Conservation (phyloP, 768 basidiomycete species). For the Lentinus tigrinus region DNA sequence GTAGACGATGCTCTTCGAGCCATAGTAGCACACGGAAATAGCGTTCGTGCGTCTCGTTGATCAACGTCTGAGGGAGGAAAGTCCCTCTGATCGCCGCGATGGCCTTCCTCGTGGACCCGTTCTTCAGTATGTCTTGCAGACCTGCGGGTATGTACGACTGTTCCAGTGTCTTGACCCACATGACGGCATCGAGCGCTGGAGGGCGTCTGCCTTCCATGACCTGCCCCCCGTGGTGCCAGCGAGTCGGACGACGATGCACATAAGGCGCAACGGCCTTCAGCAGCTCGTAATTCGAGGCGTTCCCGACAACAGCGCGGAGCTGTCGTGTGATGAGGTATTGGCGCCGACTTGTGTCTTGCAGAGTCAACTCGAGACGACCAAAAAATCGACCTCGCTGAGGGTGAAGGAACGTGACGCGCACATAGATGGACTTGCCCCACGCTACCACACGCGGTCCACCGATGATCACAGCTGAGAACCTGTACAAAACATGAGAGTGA, state of each 20-base stretch:
- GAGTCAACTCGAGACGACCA: conserved; percentile 51
- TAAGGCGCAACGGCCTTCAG: conserved; percentile 49
- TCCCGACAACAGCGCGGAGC: conserved; percentile 48
- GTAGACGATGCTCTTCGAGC: neutral
- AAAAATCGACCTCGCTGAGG: conserved; percentile 42
- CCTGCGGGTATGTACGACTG: conserved; percentile 12
- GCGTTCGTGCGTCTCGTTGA: neutral
- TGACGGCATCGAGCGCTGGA: conserved; percentile 7
- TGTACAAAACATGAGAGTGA: neutral
- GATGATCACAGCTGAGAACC: neutral
- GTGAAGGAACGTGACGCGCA: conserved; percentile 33
- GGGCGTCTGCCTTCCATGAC: conserved; percentile 30
- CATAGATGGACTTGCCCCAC: conserved; percentile 13
- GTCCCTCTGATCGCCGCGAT: neutral
- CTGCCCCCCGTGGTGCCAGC: conserved; percentile 13
- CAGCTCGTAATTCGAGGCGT: conserved; percentile 45
- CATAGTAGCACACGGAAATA: neutral
- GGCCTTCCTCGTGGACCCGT: neutral
- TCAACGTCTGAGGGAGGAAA: neutral
- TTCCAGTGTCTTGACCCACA: conserved; percentile 19
- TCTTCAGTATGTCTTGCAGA: neutral
- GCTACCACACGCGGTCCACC: neutral
- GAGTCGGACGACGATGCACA: conserved; percentile 20
- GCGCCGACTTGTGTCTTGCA: conserved; percentile 33
- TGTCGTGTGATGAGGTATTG: conserved; percentile 30